Evolutionary conservation across 2,329 filamentous ascomycete genomes (phyloP), one percentile per base, ranked within the genome.

Genomic region (Purpureocillium lavendulum): DNA sequence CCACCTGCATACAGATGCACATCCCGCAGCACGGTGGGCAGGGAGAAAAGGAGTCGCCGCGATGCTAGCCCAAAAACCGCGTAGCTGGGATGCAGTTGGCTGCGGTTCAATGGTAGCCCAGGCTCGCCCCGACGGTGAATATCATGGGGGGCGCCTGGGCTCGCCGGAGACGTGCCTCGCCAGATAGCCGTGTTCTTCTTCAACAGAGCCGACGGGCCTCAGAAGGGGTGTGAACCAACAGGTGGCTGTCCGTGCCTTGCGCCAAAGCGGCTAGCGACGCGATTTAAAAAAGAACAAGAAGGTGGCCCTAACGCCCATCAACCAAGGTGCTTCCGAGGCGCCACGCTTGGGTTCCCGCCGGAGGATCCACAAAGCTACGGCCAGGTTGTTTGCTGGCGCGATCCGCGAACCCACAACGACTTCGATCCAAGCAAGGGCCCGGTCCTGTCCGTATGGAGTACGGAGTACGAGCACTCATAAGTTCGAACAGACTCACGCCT

Each of bases 311-410:
- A 26, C 10, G 21, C 6, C 21, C 21, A 10, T 26, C 21, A 26
- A 26, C 21, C 21, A 26, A 26, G 48, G 38, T 49, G 46, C 46
- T 50, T 46, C 48, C 49, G 49, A 50, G 40, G 45, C 42, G 34
- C 44, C 46, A 38, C 49, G 45, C 40, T 50, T 46, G 42, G 40
- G 42, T 43, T 50, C 47, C 47, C 49, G 49, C 41, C 29, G 18
- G 21, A 26, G 34, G 38, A 47, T 47, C 49, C 49, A 47, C 46
- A 31, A 15, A 36, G 21, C 33, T 40, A 30, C 32, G 33, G 38
- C 30, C 35, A 30, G 21, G 38, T 36, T 8, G 30, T 33, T 14
- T 24, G 33, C 35, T 43, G 43, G 33, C 41, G 36, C 40, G 39
- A 44, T 47, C 40, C 40, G 36, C 32, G 28, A 43, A 39, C 33